These are phyloP conservation scores for Trichoderma gamsii DNA, from an alignment of 495 filamentous ascomycete species.

Conservation along the genomic window DNA sequence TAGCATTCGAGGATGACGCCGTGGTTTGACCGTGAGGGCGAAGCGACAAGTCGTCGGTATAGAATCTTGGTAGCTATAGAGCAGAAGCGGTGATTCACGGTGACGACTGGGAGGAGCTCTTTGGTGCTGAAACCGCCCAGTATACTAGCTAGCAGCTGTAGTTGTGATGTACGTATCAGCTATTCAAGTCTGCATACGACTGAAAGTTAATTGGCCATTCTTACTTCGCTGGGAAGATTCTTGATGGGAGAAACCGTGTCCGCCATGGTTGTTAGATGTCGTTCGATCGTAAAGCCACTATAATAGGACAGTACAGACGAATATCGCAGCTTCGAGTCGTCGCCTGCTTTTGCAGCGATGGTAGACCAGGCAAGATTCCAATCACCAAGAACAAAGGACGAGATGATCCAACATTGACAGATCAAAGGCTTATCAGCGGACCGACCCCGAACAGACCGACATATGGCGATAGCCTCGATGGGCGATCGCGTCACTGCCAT, in stretches of 20 bases:
- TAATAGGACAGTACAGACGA: not conserved
- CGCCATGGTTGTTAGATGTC: not conserved
- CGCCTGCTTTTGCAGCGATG: not conserved
- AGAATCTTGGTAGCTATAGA: conserved; percentile 61
- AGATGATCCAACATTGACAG: not conserved
- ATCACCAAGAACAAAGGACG: not conserved
- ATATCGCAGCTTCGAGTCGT: not conserved
- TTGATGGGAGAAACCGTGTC: conserved; percentile 17
- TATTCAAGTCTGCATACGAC: not conserved
- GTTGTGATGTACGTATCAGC: not conserved
- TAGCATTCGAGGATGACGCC: conserved; percentile 71
- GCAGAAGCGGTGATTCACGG: conserved; percentile 61
- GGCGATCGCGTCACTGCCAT: not conserved
- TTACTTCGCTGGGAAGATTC: conserved; percentile 39
- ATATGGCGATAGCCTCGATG: not conserved
- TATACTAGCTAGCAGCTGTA: conserved; percentile 61
- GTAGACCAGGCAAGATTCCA: not conserved
- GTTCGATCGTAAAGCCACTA: not conserved
- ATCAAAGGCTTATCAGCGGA: not conserved
- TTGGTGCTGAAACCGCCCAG: conserved; percentile 54
- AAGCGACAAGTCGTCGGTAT: conserved; percentile 55
- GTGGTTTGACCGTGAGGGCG: conserved; percentile 52
- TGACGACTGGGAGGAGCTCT: conserved; percentile 53
- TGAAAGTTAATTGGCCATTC: not conserved
- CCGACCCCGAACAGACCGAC: not conserved